Evolutionary conservation across 116 monocot species (phyloP).

Genomic region (Iris pallida): DNA sequence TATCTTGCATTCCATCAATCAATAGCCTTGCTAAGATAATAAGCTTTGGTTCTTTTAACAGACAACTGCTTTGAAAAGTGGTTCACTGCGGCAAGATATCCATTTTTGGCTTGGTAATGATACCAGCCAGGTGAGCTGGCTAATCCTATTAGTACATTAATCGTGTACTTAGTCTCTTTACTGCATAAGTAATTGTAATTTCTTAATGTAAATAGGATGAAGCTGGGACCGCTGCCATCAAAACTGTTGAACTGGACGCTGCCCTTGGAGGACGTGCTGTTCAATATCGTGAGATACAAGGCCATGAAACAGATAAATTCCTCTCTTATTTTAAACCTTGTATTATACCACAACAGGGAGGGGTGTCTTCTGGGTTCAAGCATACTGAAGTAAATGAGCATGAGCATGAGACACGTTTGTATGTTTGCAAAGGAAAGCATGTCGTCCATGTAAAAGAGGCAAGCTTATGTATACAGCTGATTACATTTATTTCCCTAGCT

Average conservation of each 20-base stretch:
- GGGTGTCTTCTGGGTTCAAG: conserved; percentile 78
- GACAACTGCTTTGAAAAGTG: conserved; percentile 37
- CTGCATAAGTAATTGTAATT: no score
- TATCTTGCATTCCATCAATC: no score
- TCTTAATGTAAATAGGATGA: conserved; percentile 61
- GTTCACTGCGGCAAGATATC: conserved; percentile 34
- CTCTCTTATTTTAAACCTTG: conserved; percentile 96
- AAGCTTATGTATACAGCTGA: conserved; percentile 7
- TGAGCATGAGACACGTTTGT: conserved; percentile 44
- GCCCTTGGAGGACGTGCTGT: conserved; percentile 94
- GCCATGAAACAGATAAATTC: conserved; percentile 89
- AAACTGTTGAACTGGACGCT: conserved; percentile 94
- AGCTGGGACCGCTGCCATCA: conserved; percentile 82
- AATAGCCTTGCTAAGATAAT: no score
- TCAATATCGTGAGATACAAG: conserved; percentile 93
- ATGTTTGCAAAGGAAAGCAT: conserved; percentile 55
- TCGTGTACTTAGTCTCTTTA: neutral
- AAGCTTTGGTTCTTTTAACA: conserved; percentile 5
- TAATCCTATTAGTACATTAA: neutral
- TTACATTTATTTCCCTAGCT: conserved; percentile 6
- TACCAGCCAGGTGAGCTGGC: conserved; percentile 30
- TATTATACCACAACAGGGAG: conserved; percentile 87
- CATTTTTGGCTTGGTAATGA: conserved; percentile 61
- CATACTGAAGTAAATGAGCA: conserved; percentile 68
- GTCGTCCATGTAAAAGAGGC: conserved; percentile 63